Base-by-base conservation (phyloP, 176 grass and related monocot species). In the Oryza officinalis region DNA sequence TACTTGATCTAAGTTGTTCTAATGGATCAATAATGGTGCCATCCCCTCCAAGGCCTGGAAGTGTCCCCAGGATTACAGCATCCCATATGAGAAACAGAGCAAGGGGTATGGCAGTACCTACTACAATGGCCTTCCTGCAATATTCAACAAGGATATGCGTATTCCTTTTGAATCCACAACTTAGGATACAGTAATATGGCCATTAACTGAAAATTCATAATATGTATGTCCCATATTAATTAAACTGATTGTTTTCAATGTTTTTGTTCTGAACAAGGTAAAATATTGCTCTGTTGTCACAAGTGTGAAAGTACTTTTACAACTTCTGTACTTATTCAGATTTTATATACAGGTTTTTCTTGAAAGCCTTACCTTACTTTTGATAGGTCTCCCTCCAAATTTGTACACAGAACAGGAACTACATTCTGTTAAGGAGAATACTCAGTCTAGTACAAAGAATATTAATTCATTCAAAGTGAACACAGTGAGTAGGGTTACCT, bases 391-490 rank as follows among this genome's bases (percentile, higher is more conserved):
- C 95, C 95, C 70, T 97, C 95, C 85, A 97, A 91, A 74, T 94
- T 92, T 86, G 95, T 97, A 80, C 95, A 93, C 35, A 97, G 70
- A 69, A 97, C 92, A 32, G 95, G 95, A 81, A 97, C 92, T 43
- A 97, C 95, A 86, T 97, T 97, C 95, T 97, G 90, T 73, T 46
- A 86, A 77, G 31, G 59, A n/a, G 89, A 74, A 82, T 76, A 81
- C 5, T 91, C 47, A 88, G 77, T 85, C 13, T 80, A 11, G 18
- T 67, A 2, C 61, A 13, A 78, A 81, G 37, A 61, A 82, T 22
- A 86, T 43, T 76, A 71, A 27, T 72, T 80, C 46, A 13, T 63
- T 75, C 0, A 4, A 76, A 60, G 2, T 84, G 72, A 75, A 71
- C 61, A 47, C 40, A n/a, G 7, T 83, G 70, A 74, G 47, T 35